Evolutionary conservation across 1,284 basidiomycete species (phyloP), one percentile per base, ranked within the genome.

Genomic region (Leccinum fuscescens): DNA sequence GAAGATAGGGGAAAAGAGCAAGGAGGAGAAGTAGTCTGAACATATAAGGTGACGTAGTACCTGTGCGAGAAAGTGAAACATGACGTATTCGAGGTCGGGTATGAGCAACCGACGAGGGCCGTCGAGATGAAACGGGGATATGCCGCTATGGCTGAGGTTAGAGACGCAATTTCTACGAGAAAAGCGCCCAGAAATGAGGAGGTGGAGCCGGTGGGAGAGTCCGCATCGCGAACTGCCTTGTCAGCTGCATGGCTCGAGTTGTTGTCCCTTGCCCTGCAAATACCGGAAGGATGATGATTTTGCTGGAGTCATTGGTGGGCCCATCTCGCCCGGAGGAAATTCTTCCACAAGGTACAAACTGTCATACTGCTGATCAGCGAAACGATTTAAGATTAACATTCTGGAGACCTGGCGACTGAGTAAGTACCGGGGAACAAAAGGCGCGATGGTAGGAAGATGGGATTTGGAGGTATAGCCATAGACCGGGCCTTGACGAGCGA

Each of bases 211-310:
- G 72, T 62, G 5, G 76, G 71, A 27, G 76, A 73, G 17, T 68
- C 63, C 8, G 78, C 77, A 62, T 82, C 78, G 39, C 64, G 66
- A 44, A 79, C 62, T 12, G 81, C 80, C 61, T 75, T 77, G 12
- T 77, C 67, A 4, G 74, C 73, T 11, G 75, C 75, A 14, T 73
- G 71, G 6, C 63, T 57, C 17, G 77, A 65, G 55, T 72, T 74
- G 76, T 61, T 3, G 79, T 77, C 7, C 84, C 85, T 64, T 86
- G 85, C 6, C 84, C 84, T 54, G 81, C 77, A 63, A 88, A 85
- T 35, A 85, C 68, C 8, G 81, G 82, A 53, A 85, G 66, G 33
- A 63, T 11, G 58, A 70, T 56, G 58, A 72, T 56, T 24, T n/a
- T 31, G 14, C 4, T 46, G 2, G 22, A 15, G n/a, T 49, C 52